Base-by-base conservation (phyloP, 306 rosid species). In the Cucumis hystrix region DNA sequence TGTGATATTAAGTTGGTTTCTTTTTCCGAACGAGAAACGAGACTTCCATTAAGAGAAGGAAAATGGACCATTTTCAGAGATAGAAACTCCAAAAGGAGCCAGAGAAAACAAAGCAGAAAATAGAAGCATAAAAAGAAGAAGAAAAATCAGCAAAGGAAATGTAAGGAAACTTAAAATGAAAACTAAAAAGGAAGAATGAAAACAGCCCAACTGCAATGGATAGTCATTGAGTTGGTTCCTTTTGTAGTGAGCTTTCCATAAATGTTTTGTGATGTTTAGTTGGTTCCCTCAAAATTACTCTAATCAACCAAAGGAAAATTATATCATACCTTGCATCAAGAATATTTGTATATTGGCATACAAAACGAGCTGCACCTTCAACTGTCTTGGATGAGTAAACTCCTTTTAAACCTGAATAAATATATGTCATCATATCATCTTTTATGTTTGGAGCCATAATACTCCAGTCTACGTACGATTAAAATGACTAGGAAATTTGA, bases 341-440 rank as follows among this genome's bases (percentile, higher is more conserved):
- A 77, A 77, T 89, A 77, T 79, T 81, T 78, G 86, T 78, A 52
- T 87, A 90, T 69, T 85, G 83, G 25, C 64, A 59, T 15, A 86
- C 63, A 86, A 94, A 94, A 75, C 61, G 78, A n/a, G 95, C 85
- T 57, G 96, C 98, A 68, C 91, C 93, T 87, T 85, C 87, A 81
- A 94, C 90, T 80, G 89, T 87, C 43, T 56, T 84, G 25, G 98
- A 94, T 78, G 83, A 83, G 83, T 92, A 92, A 66, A 89, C 79
- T 82, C 98, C 97, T 80, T 90, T 94, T 28, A 84, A 83, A 67
- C 98, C 98, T 94, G 59, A 70, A 82, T 57, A 23, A 55, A 57
- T 11, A 66, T 57, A 71, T 12, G 21, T 63, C 79, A 76, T 68
- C 55, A 45, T 56, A 77, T 16, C 20, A 28, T 17, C 10, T 73